These are phyloP conservation scores for Ustilago curta DNA, from an alignment of 1,284 basidiomycete species.

Conservation along the genomic window DNA sequence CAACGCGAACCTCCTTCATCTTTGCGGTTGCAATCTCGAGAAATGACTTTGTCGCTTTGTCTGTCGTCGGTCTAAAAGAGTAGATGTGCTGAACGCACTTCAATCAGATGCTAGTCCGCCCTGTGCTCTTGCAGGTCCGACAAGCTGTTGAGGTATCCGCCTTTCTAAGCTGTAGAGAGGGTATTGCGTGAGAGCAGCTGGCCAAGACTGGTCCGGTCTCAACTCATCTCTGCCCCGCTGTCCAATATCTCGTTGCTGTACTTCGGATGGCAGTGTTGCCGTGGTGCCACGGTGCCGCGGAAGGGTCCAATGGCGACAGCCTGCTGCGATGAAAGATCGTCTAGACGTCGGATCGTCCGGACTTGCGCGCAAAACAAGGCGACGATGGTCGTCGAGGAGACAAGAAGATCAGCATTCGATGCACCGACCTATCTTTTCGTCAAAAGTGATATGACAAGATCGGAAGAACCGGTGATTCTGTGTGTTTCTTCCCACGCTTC, in stretches of 20 bases:
- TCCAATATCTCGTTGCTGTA: neutral
- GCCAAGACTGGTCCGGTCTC: neutral
- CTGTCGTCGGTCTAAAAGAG: neutral
- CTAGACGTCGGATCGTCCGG: neutral
- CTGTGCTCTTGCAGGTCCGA: neutral
- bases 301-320: neutral
- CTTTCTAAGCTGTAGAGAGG: too few relatives aligned
- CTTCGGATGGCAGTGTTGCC: neutral
- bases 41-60: neutral
- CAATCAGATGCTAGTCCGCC: neutral
- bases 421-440: neutral
- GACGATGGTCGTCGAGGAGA: neutral
- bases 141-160: neutral
- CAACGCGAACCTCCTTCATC: slow-evolving; percentile 59
- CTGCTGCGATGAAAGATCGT: neutral
- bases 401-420: neutral
- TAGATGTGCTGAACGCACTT: neutral
- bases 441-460: too few relatives aligned
- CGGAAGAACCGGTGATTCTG: too few relatives aligned
- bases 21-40: slow-evolving; percentile 1
- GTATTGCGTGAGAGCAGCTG: slow-evolving; percentile 1
- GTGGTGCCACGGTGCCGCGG: neutral
- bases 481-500: too few relatives aligned
- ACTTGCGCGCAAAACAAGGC: neutral
- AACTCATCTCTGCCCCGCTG: neutral